phyloP scores from a whole-genome alignment of 140 eudicot species.

The Cichorium intybus region DNA sequence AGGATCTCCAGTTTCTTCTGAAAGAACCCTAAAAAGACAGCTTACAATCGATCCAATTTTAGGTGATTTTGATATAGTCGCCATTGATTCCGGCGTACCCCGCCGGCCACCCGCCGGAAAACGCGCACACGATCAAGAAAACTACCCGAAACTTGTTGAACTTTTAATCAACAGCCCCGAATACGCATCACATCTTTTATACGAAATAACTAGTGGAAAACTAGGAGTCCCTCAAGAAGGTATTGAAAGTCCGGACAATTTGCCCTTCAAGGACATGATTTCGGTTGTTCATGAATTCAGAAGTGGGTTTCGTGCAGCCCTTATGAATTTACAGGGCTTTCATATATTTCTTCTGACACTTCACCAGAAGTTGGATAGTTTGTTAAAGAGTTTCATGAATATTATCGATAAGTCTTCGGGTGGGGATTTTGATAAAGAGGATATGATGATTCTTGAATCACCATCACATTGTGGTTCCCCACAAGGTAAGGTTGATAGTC shows the following conservation, averaged over 20 bases:
- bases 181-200: constrained; percentile 66
- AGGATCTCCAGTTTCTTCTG: constrained; percentile 57
- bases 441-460: constrained; percentile 55
- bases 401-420: constrained; percentile 48
- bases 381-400: constrained; percentile 59
- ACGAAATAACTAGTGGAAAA: constrained; percentile 81
- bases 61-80: constrained; percentile 61
- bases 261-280: constrained; percentile 42
- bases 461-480: constrained; percentile 58
- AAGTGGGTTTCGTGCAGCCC: constrained; percentile 83
- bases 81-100: constrained; percentile 97
- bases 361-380: constrained; percentile 76
- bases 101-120: constrained; percentile 97
- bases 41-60: constrained; percentile 41
- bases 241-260: constrained; percentile 33
- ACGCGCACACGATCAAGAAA: constrained; percentile 80
- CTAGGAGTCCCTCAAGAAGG: constrained; percentile 56
- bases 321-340: constrained; percentile 91
- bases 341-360: constrained; percentile 89
- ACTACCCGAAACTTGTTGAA: constrained; percentile 90
- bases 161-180: constrained; percentile 84
- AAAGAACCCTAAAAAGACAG: constrained; percentile 48
- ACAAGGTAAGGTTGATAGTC: constrained; percentile 51
- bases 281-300: constrained; percentile 70
- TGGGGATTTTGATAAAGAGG: constrained; percentile 74